These are phyloP conservation scores for Tulasnella sp. DNA, from an alignment of 768 basidiomycete genomes.

Conservation along the genomic window DNA sequence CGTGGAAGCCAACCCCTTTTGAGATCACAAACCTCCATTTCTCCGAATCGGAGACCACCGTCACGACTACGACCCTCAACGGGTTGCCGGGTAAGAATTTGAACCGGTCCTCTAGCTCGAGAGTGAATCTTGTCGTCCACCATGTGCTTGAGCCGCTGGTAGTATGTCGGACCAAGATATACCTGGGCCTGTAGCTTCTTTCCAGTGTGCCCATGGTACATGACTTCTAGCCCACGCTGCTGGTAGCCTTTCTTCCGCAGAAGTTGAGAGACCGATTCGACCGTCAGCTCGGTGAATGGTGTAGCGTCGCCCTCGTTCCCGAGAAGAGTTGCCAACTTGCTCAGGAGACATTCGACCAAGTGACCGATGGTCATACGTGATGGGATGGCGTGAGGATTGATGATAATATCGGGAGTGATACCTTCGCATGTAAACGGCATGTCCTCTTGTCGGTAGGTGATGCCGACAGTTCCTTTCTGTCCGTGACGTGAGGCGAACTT, in stretches of 20 bases:
- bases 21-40: conserved; percentile 63
- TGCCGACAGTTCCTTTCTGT: conserved; percentile 99
- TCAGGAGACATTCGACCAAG: conserved; percentile 94
- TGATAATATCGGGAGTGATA: conserved; percentile 92
- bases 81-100: conserved; percentile 93
- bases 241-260: conserved; percentile 88
- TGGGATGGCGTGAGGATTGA: conserved; percentile 99
- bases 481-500: conserved; percentile 99
- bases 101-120: conserved; percentile 90
- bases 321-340: conserved; percentile 90
- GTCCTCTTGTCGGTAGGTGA: conserved; percentile 98
- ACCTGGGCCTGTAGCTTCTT: conserved; percentile 95
- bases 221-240: conserved; percentile 91
- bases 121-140: conserved; percentile 99
- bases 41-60: conserved; percentile 98
- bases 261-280: conserved; percentile 92
- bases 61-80: conserved; percentile 98
- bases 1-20: not conserved
- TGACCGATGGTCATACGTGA: conserved; percentile 99
- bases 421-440: conserved; percentile 99
- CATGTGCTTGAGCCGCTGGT: conserved; percentile 99
- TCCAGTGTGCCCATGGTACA: conserved; percentile 99
- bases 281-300: conserved; percentile 95
- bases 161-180: conserved; percentile 97
- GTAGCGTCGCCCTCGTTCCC: conserved; percentile 98